Base-by-base conservation (phyloP, 2,329 filamentous ascomycete species). In the Thielaviopsis musarum region DNA sequence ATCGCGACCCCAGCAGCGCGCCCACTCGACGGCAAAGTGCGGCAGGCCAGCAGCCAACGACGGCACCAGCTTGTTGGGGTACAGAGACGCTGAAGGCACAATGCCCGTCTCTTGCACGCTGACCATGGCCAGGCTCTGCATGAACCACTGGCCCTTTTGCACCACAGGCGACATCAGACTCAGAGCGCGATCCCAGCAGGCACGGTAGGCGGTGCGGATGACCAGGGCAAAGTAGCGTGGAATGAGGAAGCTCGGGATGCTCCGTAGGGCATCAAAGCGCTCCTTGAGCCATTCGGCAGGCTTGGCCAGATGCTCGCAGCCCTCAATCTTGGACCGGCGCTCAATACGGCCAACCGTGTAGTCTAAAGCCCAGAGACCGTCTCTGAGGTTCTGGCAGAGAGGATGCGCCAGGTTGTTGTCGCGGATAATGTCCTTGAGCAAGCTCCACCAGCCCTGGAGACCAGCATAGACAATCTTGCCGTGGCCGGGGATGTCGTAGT, bases 381-480 rank as follows among this genome's bases (percentile, higher is more conserved):
- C 81, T 56, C 93, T 84, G 5, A 98, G 79, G 67, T 98, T 91
- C 67, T 96, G 85, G 70, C 91, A 97, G 12, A 98, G 78, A 0
- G 93, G 88, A 68, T 98, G 93, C 0, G 88, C 93, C 9, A 98
- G 80, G 68, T 97, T 83, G 69, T 98, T 98, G 64, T 93, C 83
- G 56, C 78, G 80, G 65, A 97, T 87, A 63, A 98, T 85, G 60
- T 87, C 78, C 65, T 89, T 85, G 51, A 98, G 74, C 0, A 95
- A 76, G 69, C 90, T 96, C 90, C 91, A 95, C 91, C 93, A 98
- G 45, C 94, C 94, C 70, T 98, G 93, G n/a, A 98, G 77, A 62
- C 93, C 93, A 62, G 91, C 91, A 70, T 97, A 98, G 1, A 96
- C 88, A 51, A 96, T 78, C 61, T 86, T 83, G 2, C 91, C 91